Evolutionary conservation across 2,329 filamentous ascomycete genomes (phyloP), one percentile per base, ranked within the genome.

Genomic region (Microsporum audouinii): DNA sequence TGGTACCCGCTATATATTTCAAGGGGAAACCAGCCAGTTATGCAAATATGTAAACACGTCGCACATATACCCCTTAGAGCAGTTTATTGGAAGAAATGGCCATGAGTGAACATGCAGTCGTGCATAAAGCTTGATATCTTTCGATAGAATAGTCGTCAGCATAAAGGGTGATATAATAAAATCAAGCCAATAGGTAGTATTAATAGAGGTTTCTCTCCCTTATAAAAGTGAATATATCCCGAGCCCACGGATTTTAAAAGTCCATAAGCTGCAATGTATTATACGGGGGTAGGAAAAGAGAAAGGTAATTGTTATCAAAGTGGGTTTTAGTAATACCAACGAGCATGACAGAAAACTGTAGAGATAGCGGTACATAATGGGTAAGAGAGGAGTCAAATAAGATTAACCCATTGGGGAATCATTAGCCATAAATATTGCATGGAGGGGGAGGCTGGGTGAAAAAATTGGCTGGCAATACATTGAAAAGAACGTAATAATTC

Each of bases 401-500:
- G 57, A 65, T 43, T 43, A 43, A 43, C 39, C 39, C 39, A n/a
- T 43, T 62, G 63, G 56, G 41, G 62, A 62, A 61, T 66, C 64
- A 67, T 68, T 62, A 64, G 60, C 67, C 64, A 63, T 51, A 14
- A 23, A 43, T 53, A n/a, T 12, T 34, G 49, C 49, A 36, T 55
- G 17, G 38, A 59, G 51, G 43, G 17, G 49, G 17, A 61, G 38
- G 39, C n/a, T 55, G 66, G 63, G 65, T 66, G 68, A 65, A 69
- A 68, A 65, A 69, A 68, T 63, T 68, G 67, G 66, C 65, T 65
- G 62, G 62, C 60, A 66, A 66, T 41, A 41, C 41, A 65, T 61
- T 49, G 61, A 23, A 43, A 5, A 43, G 39, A 43, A 43, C n/a
- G 39, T 14, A 43, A 43, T 43, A 43, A 43, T 43, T 43, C 39